These are phyloP conservation scores for Xylaria sp. DNA, from an alignment of 2,329 filamentous ascomycete species.

Conservation along the genomic window DNA sequence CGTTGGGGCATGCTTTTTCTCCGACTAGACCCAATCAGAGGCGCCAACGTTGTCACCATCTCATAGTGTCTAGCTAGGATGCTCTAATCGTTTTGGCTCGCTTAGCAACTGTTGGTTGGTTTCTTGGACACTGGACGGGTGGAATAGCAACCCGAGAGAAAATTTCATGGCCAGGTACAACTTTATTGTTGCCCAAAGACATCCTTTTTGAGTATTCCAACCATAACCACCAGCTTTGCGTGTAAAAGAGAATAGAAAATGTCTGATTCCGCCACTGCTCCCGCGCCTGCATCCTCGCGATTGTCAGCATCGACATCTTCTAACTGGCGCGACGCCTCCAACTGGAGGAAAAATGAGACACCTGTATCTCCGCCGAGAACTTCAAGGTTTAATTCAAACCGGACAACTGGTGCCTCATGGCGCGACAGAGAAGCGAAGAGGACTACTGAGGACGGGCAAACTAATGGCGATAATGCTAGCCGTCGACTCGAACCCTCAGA, in stretches of 20 bases:
- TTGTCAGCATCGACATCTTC: conserved; percentile 23
- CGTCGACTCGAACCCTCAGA: conserved; percentile 25
- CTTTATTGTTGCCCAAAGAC: conserved; percentile 19
- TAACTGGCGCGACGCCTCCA: conserved; percentile 34
- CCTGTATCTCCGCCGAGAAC: conserved; percentile 23
- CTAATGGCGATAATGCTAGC: conserved; percentile 10
- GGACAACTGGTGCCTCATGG: conserved; percentile 30
- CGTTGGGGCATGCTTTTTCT: conserved; percentile 10
- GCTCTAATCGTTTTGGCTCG: conserved; percentile 23
- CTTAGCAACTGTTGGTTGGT: conserved; percentile 20
- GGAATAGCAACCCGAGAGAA: conserved; percentile 23
- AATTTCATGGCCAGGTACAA: conserved; percentile 30
- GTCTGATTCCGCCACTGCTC: conserved; percentile 22
- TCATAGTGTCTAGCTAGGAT: conserved; percentile 17
- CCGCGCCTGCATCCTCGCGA: conserved; percentile 8
- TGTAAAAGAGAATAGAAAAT: conserved; percentile 14
- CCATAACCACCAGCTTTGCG: not conserved
- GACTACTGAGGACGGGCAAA: conserved; percentile 10
- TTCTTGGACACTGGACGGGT: conserved; percentile 18
- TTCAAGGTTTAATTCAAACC: conserved; percentile 23
- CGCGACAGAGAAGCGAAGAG: conserved; percentile 33
- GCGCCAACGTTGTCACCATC: conserved; percentile 26
- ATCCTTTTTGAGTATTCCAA: not conserved
- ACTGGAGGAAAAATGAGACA: conserved; percentile 32
- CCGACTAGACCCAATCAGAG: conserved; percentile 28